Evolutionary conservation across 139 green algal genomes (phyloP).

Genomic region (Yamagishiella unicocca): DNA sequence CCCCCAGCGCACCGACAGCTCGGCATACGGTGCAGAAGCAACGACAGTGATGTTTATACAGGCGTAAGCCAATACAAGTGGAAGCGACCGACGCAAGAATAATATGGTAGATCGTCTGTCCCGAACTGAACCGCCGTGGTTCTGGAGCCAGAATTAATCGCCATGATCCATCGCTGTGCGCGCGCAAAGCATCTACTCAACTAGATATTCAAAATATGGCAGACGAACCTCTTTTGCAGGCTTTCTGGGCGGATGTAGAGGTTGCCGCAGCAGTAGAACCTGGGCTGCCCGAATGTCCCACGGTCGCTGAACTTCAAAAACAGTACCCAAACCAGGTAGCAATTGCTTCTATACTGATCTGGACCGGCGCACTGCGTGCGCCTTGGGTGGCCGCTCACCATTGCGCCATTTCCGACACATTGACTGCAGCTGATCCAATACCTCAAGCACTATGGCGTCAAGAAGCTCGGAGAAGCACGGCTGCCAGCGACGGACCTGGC

Average conservation of each 20-base stretch:
- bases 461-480: background rate
- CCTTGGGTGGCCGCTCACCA: background rate
- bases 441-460: background rate
- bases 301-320: background rate
- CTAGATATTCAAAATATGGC: slow-evolving; percentile 15
- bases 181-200: no score
- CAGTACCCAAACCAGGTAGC: background rate
- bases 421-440: background rate
- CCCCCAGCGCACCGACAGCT: no score
- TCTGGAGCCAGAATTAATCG: no score
- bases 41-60: no score
- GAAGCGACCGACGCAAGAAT: no score
- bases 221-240: background rate
- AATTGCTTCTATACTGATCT: background rate
- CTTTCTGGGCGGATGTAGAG: background rate
- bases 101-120: no score
- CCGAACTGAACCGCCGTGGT: no score
- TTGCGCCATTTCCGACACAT: background rate
- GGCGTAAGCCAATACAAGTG: no score
- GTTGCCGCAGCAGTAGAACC: background rate
- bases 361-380: background rate
- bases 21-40: no score
- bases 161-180: no score
- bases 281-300: background rate
- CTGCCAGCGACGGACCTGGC: background rate